A percentile compares a stretch with the other conserved stretches of the same genome.
Evolutionary conservation across 1,284 basidiomycete species (phyloP).

Genomic region (Boletus mariae): DNA sequence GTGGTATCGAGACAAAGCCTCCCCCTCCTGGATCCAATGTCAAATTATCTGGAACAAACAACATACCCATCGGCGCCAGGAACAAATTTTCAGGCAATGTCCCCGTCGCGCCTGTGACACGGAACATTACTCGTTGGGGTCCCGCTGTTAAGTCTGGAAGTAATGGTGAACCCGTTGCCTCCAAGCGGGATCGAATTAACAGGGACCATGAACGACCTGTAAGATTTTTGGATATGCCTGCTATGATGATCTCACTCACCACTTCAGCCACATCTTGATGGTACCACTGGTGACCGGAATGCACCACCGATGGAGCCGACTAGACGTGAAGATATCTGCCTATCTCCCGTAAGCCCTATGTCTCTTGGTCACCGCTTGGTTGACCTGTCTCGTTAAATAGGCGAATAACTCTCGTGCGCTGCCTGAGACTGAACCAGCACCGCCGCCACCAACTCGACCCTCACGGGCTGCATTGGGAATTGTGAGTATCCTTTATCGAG

Average conservation of each 20-base stretch:
- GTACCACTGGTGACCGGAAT: slow-evolving; percentile 1
- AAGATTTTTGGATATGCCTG: neutral
- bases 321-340: slow-evolving; percentile 10
- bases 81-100: slow-evolving; percentile 22
- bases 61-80: slow-evolving; percentile 27
- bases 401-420: neutral
- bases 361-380: neutral
- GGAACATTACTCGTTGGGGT: neutral
- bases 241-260: slow-evolving; percentile 4
- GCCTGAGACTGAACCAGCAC: slow-evolving; percentile 14
- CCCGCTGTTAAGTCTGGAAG: slow-evolving; percentile 8
- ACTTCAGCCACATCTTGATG: slow-evolving; percentile 17
- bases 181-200: slow-evolving; percentile 15
- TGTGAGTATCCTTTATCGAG: slow-evolving; percentile 12
- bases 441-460: slow-evolving; percentile 6
- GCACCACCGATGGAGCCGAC: slow-evolving; percentile 1
- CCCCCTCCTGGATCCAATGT: slow-evolving; percentile 18
- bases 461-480: slow-evolving; percentile 18
- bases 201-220: slow-evolving; percentile 25
- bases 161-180: slow-evolving; percentile 21
- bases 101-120: neutral
- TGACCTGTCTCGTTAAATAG: slow-evolving; percentile 17
- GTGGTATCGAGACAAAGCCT: slow-evolving; percentile 17
- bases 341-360: slow-evolving; percentile 18
- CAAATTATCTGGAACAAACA: slow-evolving; percentile 35